Conservation (phyloP, 495 filamentous ascomycete species). For the Aspergillus heteromorphus region DNA sequence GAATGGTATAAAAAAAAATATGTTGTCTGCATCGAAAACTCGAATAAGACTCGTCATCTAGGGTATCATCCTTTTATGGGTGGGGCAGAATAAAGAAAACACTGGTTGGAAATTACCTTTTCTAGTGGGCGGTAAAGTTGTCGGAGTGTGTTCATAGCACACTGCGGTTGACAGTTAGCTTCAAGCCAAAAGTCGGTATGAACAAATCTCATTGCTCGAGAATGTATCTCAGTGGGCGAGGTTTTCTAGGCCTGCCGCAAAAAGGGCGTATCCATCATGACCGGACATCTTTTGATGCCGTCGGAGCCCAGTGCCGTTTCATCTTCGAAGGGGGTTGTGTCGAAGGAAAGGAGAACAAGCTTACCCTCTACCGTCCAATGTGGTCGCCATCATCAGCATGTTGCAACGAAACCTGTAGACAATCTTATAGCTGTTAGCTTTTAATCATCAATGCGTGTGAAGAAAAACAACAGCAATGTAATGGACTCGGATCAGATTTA, state of each 20-base stretch:
- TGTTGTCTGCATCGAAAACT: slow-evolving; percentile 57
- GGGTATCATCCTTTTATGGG: slow-evolving; percentile 44
- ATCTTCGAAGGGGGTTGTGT: slow-evolving; percentile 57
- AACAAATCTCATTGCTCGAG: slow-evolving; percentile 17
- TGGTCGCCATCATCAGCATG: too few species aligned
- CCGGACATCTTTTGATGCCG: slow-evolving; percentile 45
- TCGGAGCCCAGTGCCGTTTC: slow-evolving; percentile 99
- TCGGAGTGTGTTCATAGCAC: neutral
- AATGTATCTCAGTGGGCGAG: slow-evolving; percentile 86
- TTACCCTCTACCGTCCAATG: slow-evolving; percentile 27
- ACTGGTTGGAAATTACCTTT: slow-evolving; percentile 14
- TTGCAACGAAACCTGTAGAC: neutral
- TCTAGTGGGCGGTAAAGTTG: neutral
- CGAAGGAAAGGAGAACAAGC: slow-evolving; percentile 15
- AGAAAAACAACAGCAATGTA: slow-evolving; percentile 8
- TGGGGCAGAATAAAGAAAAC: slow-evolving; percentile 16
- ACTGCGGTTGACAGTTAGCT: slow-evolving; percentile 23
- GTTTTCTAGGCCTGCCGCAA: slow-evolving; percentile 99
- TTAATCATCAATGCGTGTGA: slow-evolving; percentile 4
- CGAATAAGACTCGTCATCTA: slow-evolving; percentile 63
- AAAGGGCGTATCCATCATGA: slow-evolving; percentile 83
- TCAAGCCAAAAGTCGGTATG: slow-evolving; percentile 19
- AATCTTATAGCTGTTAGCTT: slow-evolving; percentile 28
- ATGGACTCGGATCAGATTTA: slow-evolving; percentile 63
- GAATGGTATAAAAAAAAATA: slow-evolving; percentile 53